Evolutionary conservation across 495 filamentous ascomycete species (phyloP), one percentile per base, ranked within the genome.

Genomic region (Friedmanniomyces simplex): DNA sequence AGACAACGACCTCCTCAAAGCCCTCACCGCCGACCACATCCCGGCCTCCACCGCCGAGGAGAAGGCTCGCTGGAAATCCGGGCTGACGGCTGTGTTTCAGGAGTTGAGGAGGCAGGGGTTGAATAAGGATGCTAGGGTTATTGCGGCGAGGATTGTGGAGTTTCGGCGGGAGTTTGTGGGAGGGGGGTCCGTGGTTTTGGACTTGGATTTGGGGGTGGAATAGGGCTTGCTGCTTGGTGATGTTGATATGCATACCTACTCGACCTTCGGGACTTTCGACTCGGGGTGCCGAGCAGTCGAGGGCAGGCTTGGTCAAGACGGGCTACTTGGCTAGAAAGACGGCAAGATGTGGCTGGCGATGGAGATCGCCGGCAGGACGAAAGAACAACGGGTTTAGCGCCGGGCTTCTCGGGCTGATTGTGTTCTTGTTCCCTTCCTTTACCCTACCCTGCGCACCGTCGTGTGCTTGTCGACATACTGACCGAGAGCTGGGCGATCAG

Each of bases 101-200:
- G 78, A 84, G 36, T 77, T 96, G 68, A 84, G 85, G 59, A 73
- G 75, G 68, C 80, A 82, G 61, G 84, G 87, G 68, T 78, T 87
- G 65, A 84, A 81, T 70, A 37, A 43, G 14, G 88, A 95, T 63
- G 90, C 94, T 67, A 78, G 81, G 64, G 82, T 77, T 53, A 89
- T 96, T 69, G 88, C 88, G 48, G 69, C 78, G 59, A 82, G 86
- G 61, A 95, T 98, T 71, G 79, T 87, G 67, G 80, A 84, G 65
- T 94, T 87, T 71, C 88, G 93, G 75, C 77, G 79, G 68, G 74
- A 78, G 66, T 85, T 84, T 61, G 72, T 83, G 37, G 74, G 79
- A n/a, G 59, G 82, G 84, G 54, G 52, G 59, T 30, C 66, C 72
- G 32, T 67, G 66, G 51, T 64, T 76, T n/a, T n/a, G n/a, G n/a